Base-by-base conservation (phyloP, 2,329 filamentous ascomycete genomes). In the Geosmithia putterillii region DNA sequence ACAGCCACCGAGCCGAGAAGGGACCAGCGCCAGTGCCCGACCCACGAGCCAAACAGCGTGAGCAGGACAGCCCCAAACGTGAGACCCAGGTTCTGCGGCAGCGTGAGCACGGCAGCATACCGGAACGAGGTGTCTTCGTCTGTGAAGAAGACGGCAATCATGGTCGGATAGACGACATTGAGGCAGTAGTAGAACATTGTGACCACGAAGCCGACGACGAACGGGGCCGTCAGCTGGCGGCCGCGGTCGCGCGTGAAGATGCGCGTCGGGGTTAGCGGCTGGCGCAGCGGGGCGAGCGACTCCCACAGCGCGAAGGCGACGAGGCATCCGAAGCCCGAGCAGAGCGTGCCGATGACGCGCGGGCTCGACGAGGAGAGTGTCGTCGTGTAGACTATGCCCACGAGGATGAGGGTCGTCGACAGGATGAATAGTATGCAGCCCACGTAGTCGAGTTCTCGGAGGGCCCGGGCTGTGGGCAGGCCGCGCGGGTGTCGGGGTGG, bases 71-170 rank as follows among this genome's bases (percentile, higher is more conserved):
- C 66, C 40, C 67, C 67, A 35, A 62, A 56, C 3, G 59, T 53
- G 17, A 72, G 63, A 15, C 61, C 70, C 20, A 72, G 52, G 7
- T 66, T 67, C 50, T 67, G 65, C 0, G 63, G 63, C 19, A 70
- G 51, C 1, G 66, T 64, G 3, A 72, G 2, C 89, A 90, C 0
- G 83, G 73, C 0, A 82, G 81, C 2, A 50, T 89, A 66, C 0
- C 79, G 79, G 34, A 86, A 75, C 5, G 84, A 73, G 43, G 62
- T 66, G 22, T 74, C 78, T 57, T 90, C 84, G 51, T 88, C 76
- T 54, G 90, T 90, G 48, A 88, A 53, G 34, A 79, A 69, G 3
- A 89, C 65, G 5, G 68, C 62, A 41, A 70, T 69, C 65, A 69
- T 69, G 15, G 64, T 65, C 0, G 68, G 67, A 48, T 61, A 70